Evolutionary conservation across 2,329 filamentous ascomycete species (phyloP).

Genomic region (Claviceps cyperi): DNA sequence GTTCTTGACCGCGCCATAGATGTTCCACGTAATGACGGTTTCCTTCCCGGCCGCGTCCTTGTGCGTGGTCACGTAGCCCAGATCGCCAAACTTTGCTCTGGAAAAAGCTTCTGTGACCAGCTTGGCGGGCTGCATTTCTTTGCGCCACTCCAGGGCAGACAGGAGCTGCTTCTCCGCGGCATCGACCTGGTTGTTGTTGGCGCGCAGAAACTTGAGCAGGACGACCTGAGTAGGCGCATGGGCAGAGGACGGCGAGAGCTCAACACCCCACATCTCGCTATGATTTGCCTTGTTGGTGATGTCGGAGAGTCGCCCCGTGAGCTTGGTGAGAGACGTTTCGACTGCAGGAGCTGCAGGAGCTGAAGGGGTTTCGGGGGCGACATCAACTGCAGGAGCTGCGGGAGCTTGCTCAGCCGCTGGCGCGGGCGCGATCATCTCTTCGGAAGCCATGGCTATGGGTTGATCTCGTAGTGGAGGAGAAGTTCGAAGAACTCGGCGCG

Average conservation of each 20-base stretch:
- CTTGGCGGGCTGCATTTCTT: conserved; percentile 55
- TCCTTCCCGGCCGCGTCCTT: conserved; percentile 39
- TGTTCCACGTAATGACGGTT: conserved; percentile 73
- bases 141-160: conserved; percentile 72
- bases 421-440: conserved; percentile 10
- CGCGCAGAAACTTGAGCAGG: conserved; percentile 85
- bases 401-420: conserved; percentile 1
- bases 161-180: conserved; percentile 66
- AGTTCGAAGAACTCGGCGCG: background rate
- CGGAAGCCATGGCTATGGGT: conserved; percentile 10
- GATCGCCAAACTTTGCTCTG: conserved; percentile 54
- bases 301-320: conserved; percentile 42
- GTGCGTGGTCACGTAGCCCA: conserved; percentile 73
- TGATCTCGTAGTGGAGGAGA: background rate
- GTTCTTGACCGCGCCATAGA: conserved; percentile 79
- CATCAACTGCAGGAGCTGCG: conserved; percentile 8
- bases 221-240: conserved; percentile 70
- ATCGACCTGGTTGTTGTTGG: conserved; percentile 62
- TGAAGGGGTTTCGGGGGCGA: conserved; percentile 8
- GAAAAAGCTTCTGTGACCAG: conserved; percentile 51
- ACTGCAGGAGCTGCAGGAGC: background rate
- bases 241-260: conserved; percentile 34
- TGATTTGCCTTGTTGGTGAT: conserved; percentile 46
- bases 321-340: conserved; percentile 31
- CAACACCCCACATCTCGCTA: conserved; percentile 77